A percentile compares a stretch with the other conserved stretches of the same genome.
Evolutionary conservation across 495 filamentous ascomycete genomes (phyloP).

Genomic region (Neurospora cerealis): DNA sequence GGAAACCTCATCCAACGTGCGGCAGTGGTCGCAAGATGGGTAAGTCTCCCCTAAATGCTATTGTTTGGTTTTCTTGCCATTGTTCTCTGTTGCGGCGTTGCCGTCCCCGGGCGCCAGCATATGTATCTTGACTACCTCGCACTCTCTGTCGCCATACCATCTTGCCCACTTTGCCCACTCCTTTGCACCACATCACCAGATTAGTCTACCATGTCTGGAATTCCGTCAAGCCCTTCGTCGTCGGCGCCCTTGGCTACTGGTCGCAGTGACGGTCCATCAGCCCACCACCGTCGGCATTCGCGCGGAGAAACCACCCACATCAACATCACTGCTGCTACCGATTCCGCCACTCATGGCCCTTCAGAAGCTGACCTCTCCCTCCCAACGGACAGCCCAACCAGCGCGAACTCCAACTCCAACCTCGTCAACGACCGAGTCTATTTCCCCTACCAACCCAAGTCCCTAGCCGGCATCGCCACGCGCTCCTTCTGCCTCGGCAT

Average conservation of each 20-base stretch:
- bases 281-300: not conserved
- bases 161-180: not conserved
- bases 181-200: not conserved
- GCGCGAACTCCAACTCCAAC: slow-evolving; percentile 8
- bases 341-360: not conserved
- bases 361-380: slow-evolving; percentile 22
- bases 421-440: slow-evolving; percentile 21
- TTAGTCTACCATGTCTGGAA: not conserved
- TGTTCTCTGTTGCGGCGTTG: not conserved
- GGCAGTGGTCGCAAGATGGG: slow-evolving; percentile 11
- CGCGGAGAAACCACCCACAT: not conserved
- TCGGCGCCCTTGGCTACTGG: not conserved
- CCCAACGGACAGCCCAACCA: slow-evolving; percentile 23
- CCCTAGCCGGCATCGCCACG: slow-evolving; percentile 69
- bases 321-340: not conserved
- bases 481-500: slow-evolving; percentile 50
- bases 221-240: not conserved
- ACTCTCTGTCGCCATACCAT: not conserved
- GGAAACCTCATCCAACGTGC: slow-evolving; percentile 8
- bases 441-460: slow-evolving; percentile 51
- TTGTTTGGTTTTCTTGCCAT: not conserved
- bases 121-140: not conserved
- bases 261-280: not conserved
- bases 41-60: slow-evolving; percentile 5
- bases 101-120: not conserved